phyloP scores from a whole-genome alignment of 225 moss, liverwort and hornwort genomes.

The Pleurozium schreberi region DNA sequence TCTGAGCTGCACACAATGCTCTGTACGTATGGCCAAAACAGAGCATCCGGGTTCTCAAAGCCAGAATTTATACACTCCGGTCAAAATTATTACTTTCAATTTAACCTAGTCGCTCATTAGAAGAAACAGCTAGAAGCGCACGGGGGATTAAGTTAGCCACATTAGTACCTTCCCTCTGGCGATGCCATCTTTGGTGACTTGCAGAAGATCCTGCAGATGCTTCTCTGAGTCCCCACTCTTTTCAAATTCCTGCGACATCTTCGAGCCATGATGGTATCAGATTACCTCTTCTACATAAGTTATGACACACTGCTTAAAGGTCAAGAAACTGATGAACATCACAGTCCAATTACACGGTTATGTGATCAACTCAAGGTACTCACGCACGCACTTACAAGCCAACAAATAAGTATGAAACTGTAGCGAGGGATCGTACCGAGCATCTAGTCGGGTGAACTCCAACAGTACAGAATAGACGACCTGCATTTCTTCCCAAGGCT shows the following conservation, averaged over 20 bases:
- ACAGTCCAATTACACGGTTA: background rate
- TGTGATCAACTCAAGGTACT: background rate
- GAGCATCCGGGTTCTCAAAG: background rate
- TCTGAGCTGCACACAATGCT: background rate
- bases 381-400: background rate
- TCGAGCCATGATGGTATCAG: background rate
- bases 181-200: slow-evolving; percentile 67
- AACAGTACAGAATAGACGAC: slow-evolving; percentile 84
- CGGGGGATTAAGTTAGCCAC: background rate
- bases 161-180: slow-evolving; percentile 69
- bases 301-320: background rate
- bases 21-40: background rate
- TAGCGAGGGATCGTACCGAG: slow-evolving; percentile 28
- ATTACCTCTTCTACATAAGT: background rate
- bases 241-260: slow-evolving; percentile 65
- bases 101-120: background rate
- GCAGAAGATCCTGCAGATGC: slow-evolving; percentile 67
- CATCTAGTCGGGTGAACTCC: slow-evolving; percentile 98
- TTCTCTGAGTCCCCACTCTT: slow-evolving; percentile 68
- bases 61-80: background rate
- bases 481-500: slow-evolving; percentile 24
- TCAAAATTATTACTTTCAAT: background rate
- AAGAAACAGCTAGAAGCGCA: background rate
- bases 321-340: background rate
- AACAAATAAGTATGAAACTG: background rate